A percentile compares a stretch with the other conserved stretches of the same genome.
Evolutionary conservation across 345 rosid species (phyloP).

Genomic region (Moricandia moricandioides): DNA sequence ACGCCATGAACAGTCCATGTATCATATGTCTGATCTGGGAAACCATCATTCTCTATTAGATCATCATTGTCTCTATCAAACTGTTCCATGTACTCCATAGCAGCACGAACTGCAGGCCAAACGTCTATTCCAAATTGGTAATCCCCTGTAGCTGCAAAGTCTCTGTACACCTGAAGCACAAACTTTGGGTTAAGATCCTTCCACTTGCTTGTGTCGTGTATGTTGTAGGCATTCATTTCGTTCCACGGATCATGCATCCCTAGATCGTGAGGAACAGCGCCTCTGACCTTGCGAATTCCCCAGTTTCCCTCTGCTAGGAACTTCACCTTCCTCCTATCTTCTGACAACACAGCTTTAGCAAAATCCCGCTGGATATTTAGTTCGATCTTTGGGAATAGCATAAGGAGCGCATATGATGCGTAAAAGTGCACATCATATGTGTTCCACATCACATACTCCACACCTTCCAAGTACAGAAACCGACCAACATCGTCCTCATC

Average conservation of each 20-base stretch:
- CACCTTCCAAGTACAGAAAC: slow-evolving; percentile 95
- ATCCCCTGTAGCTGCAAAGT: slow-evolving; percentile 90
- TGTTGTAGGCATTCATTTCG: slow-evolving; percentile 97
- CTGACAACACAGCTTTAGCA: slow-evolving; percentile 87
- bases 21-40: slow-evolving; percentile 97
- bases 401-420: slow-evolving; percentile 92
- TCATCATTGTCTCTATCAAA: slow-evolving; percentile 88
- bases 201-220: slow-evolving; percentile 94
- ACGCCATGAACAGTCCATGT: slow-evolving; percentile 95
- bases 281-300: slow-evolving; percentile 93
- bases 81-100: slow-evolving; percentile 98
- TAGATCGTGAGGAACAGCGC: slow-evolving; percentile 96
- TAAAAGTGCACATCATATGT: slow-evolving; percentile 98
- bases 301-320: slow-evolving; percentile 85
- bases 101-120: slow-evolving; percentile 97
- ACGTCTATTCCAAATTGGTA: slow-evolving; percentile 93
- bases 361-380: slow-evolving; percentile 93
- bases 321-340: slow-evolving; percentile 85
- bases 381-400: slow-evolving; percentile 86
- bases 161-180: slow-evolving; percentile 96
- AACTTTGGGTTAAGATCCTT: slow-evolving; percentile 94
- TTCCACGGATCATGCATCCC: slow-evolving; percentile 98
- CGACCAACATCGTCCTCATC: slow-evolving; percentile 73
- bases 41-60: slow-evolving; percentile 90
- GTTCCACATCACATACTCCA: slow-evolving; percentile 96